Conservation (phyloP, 345 rosid species). For the Nephelium lappaceum region DNA sequence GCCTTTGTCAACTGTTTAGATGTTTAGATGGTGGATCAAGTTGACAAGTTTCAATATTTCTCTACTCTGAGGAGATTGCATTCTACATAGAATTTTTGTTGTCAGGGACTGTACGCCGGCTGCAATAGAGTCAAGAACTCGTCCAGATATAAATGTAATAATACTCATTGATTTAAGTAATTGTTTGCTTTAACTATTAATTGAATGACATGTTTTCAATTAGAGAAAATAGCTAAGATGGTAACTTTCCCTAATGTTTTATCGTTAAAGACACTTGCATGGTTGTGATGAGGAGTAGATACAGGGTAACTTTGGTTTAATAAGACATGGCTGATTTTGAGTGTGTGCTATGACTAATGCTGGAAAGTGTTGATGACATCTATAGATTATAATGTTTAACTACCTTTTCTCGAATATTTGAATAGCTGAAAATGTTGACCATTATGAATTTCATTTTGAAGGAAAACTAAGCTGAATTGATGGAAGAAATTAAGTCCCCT, state of each 20-base stretch:
- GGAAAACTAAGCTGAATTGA: conserved; percentile 80
- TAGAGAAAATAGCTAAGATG: no score
- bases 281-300: no score
- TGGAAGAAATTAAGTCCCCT: conserved; percentile 71
- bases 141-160: conserved; percentile 66
- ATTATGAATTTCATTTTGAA: conserved; percentile 54
- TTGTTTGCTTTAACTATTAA: conserved; percentile 12
- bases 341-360: conserved; percentile 29
- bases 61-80: no score
- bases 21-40: no score
- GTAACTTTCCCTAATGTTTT: no score
- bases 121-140: conserved; percentile 39
- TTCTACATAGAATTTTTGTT: no score
- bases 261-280: no score
- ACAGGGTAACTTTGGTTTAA: no score
- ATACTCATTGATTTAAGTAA: conserved; percentile 14
- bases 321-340: no score
- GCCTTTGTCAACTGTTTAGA: no score
- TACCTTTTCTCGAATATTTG: not conserved
- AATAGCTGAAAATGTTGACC: conserved; percentile 70
- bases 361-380: conserved; percentile 89
- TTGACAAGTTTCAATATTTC: no score
- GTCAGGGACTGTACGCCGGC: no score
- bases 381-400: not conserved
- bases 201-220: not conserved